Percentiles rank a stretch among this genome's conserved stretches.
phyloP scores from a whole-genome alignment of 192 early-diverging fungal species.

The Linderina pennispora region DNA sequence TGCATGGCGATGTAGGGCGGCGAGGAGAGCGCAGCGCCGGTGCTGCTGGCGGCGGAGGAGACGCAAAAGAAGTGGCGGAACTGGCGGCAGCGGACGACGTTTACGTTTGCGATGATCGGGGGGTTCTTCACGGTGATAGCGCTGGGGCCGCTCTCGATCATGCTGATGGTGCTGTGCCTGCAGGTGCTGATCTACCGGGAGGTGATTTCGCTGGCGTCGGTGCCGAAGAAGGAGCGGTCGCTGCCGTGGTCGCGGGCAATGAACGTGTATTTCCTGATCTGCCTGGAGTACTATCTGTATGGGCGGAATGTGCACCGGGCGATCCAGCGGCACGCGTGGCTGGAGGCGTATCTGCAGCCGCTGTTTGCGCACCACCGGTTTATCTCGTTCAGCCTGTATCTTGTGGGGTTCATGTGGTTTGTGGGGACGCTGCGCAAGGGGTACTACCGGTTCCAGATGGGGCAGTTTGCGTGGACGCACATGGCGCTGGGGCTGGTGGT shows the following conservation, averaged over 20 bases:
- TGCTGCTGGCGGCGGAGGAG: slow-evolving; percentile 27
- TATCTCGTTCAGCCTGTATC: slow-evolving; percentile 86
- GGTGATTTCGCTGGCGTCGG: slow-evolving; percentile 84
- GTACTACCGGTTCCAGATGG: slow-evolving; percentile 91
- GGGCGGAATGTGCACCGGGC: slow-evolving; percentile 90
- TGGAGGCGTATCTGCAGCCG: slow-evolving; percentile 75
- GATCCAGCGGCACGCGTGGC: slow-evolving; percentile 75
- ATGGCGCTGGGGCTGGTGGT: slow-evolving; percentile 93
- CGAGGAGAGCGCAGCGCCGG: too few species aligned
- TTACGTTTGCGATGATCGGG: slow-evolving; percentile 87
- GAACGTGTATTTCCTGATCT: slow-evolving; percentile 90
- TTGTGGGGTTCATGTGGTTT: slow-evolving; percentile 83
- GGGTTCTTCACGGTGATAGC: slow-evolving; percentile 70
- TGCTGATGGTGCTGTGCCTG: slow-evolving; percentile 76
- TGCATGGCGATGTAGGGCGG: too few species aligned
- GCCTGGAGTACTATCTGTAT: slow-evolving; percentile 91
- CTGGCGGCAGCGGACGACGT: slow-evolving; percentile 75
- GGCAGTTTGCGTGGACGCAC: slow-evolving; percentile 96
- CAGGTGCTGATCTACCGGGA: slow-evolving; percentile 87
- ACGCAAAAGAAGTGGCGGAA: slow-evolving; percentile 60
- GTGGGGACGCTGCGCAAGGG: slow-evolving; percentile 89
- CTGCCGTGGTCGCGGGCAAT: slow-evolving; percentile 88
- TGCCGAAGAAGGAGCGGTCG: slow-evolving; percentile 74
- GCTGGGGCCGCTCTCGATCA: slow-evolving; percentile 78
- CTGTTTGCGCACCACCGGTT: slow-evolving; percentile 92